Evolutionary conservation across 768 basidiomycete genomes (phyloP), one percentile per base, ranked within the genome.

Genomic region (Vararia minispora): DNA sequence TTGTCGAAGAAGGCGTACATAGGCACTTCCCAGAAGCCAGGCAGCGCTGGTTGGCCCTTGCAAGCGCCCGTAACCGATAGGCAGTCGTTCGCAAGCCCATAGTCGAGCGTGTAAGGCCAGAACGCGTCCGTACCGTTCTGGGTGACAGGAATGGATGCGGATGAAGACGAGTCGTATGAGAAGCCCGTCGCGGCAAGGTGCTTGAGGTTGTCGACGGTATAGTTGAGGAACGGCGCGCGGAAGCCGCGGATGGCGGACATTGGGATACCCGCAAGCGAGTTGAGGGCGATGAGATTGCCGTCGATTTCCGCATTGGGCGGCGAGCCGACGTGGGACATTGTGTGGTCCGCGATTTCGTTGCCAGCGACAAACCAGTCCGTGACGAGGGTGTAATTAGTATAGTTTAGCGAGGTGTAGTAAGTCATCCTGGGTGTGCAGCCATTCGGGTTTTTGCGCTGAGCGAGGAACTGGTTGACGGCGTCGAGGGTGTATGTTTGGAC

Each of bases 21-120:
- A 1, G 85, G 85, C 37, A 85, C 67, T 58, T 87, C 82, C 85
- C 85, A 88, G 51, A 88, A 69, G 4, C 85, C 84, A 16, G 81
- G 79, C 2, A 86, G 60, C 45, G 72, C 69, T 5, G 79, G 79
- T 58, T 79, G 54, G 30, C 85, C 84, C 49, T 75, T 68, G 58
- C 85, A 86, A 3, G 69, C 57, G 20, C 64, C 69, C 0, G 54
- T 50, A 3, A 76, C 67, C 6, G 58, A 54, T 40, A 83, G 54
- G 48, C 85, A 88, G 51, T 86, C 69, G 52, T 88, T 88, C 16
- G 83, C 78, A 61, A 88, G 63, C 14, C 85, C 85, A 51, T 79
- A 52, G 55, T 88, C 85, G 35, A 88, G 68, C 0, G 80, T 82
- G 55, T 87, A 86, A 0, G 85, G 85, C 85, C 85, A 88, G 57